Percentiles rank a stretch among this genome's conserved stretches.
phyloP scores from a whole-genome alignment of 1,284 basidiomycete genomes.

The Sporisorium sorghi region DNA sequence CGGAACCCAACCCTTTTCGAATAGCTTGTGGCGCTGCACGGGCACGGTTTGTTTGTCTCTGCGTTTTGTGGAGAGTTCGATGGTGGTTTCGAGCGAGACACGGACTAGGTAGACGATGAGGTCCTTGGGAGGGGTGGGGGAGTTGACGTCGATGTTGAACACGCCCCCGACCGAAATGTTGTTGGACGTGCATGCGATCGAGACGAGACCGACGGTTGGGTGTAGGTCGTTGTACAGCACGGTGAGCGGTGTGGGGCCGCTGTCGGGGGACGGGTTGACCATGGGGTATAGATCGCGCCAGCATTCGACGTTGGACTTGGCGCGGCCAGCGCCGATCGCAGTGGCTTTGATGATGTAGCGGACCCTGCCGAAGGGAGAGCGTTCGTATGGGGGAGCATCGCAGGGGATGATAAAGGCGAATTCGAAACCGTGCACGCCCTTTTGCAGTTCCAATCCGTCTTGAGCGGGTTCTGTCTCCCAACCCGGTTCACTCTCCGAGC shows the following conservation, averaged over 20 bases:
- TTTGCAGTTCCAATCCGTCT: conserved; percentile 62
- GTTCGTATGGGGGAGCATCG: conserved; percentile 66
- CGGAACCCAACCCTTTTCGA: conserved; percentile 66
- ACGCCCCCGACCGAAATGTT: conserved; percentile 68
- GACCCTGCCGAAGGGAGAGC: conserved; percentile 64
- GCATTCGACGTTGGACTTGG: conserved; percentile 63
- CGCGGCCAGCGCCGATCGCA: conserved; percentile 65
- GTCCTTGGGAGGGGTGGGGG: conserved; percentile 62
- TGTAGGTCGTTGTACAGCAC: conserved; percentile 69
- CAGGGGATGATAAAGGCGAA: conserved; percentile 68
- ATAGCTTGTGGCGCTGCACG: conserved; percentile 64
- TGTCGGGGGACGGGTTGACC: conserved; percentile 67
- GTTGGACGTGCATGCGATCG: conserved; percentile 67
- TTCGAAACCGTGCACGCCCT: conserved; percentile 69
- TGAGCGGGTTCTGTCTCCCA: conserved; percentile 42
- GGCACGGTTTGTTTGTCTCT: conserved; percentile 64
- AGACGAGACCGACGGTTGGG: conserved; percentile 66
- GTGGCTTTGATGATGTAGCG: conserved; percentile 68
- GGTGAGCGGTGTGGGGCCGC: conserved; percentile 64
- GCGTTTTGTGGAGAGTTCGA: conserved; percentile 61
- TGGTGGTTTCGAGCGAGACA: conserved; percentile 65
- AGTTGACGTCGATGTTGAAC: conserved; percentile 69
- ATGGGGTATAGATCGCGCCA: conserved; percentile 68
- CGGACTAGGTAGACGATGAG: conserved; percentile 67
- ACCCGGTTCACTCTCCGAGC: conserved; percentile 35